Percentiles rank a stretch among this genome's conserved stretches.
These are phyloP conservation scores for Neopestalotiopsis clavispora DNA, from an alignment of 2,329 filamentous ascomycete species.

Conservation along the genomic window DNA sequence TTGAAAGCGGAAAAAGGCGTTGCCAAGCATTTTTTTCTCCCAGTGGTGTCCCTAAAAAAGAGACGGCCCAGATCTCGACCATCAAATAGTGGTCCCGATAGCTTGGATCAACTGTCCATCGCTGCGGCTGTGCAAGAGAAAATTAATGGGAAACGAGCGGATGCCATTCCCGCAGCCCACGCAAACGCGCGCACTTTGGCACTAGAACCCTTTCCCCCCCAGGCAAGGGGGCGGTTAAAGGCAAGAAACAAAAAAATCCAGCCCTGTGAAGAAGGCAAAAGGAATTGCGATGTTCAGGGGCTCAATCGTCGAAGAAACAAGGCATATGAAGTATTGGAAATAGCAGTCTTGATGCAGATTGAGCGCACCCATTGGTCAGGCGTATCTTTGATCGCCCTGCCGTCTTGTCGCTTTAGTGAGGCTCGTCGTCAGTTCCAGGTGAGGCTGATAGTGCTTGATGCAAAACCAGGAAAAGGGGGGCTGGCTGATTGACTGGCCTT, in stretches of 20 bases:
- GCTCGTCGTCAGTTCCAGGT: background rate
- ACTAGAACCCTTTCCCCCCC: background rate
- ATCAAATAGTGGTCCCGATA: slow-evolving; percentile 4
- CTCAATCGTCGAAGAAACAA: background rate
- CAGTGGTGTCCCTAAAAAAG: background rate
- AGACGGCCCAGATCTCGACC: background rate
- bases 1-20: background rate
- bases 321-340: background rate
- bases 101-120: slow-evolving; percentile 4
- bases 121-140: background rate
- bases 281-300: slow-evolving; percentile 14
- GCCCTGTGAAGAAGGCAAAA: background rate
- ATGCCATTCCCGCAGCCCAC: background rate
- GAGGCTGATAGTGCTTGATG: background rate
- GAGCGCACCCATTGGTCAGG: background rate
- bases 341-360: background rate
- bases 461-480: background rate
- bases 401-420: background rate
- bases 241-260: background rate
- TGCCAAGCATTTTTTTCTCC: background rate
- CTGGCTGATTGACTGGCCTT: too few species aligned
- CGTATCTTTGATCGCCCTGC: background rate
- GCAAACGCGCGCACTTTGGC: background rate
- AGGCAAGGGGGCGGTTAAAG: background rate
- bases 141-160: background rate